A percentile compares a stretch with the other conserved stretches of the same genome.
These are phyloP conservation scores for Suillus discolor DNA, from an alignment of 768 basidiomycete species.

Conservation along the genomic window DNA sequence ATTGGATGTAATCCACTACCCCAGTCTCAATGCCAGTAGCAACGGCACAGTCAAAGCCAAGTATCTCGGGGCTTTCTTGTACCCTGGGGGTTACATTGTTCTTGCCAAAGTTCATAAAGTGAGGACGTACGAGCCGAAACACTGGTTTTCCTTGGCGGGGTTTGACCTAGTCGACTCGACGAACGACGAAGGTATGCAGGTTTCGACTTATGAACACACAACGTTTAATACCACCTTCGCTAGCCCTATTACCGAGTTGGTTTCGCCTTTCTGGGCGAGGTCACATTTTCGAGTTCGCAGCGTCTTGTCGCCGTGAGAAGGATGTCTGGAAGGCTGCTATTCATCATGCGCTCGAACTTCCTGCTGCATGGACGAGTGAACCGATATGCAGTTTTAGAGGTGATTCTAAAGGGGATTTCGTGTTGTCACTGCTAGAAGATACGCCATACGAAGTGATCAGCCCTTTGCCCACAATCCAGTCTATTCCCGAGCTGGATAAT, in stretches of 20 bases:
- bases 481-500: slow-evolving; percentile 51
- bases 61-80: slow-evolving; percentile 91
- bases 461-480: slow-evolving; percentile 56
- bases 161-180: slow-evolving; percentile 72
- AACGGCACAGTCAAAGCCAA: slow-evolving; percentile 67
- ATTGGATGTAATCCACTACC: slow-evolving; percentile 82
- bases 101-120: slow-evolving; percentile 85
- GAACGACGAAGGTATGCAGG: slow-evolving; percentile 73
- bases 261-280: slow-evolving; percentile 73
- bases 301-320: slow-evolving; percentile 83
- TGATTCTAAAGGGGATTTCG: slow-evolving; percentile 44
- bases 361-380: slow-evolving; percentile 55
- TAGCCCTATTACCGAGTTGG: slow-evolving; percentile 80
- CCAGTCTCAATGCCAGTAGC: slow-evolving; percentile 43
- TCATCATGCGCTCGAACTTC: slow-evolving; percentile 45
- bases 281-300: slow-evolving; percentile 84
- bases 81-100: slow-evolving; percentile 81
- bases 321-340: slow-evolving; percentile 82
- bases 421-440: slow-evolving; percentile 37
- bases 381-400: slow-evolving; percentile 64
- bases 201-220: not conserved
- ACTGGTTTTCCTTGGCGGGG: slow-evolving; percentile 82
- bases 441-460: slow-evolving; percentile 42
- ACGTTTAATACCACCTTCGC: slow-evolving; percentile 5
- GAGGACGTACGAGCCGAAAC: slow-evolving; percentile 80